phyloP scores from a whole-genome alignment of 2,329 filamentous ascomycete species.

The Botrytis elliptica region DNA sequence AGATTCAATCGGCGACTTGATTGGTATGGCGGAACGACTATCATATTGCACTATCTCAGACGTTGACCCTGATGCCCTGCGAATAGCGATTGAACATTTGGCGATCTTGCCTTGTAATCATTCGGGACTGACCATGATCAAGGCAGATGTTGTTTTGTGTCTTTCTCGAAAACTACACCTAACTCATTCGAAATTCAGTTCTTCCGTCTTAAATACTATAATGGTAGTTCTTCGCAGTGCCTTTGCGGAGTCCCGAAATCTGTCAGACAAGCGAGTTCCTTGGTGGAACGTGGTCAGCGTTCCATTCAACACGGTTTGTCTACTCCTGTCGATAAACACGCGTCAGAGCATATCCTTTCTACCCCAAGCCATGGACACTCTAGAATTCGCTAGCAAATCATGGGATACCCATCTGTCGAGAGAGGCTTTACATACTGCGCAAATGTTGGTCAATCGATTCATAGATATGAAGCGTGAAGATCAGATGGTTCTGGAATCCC shows the following conservation, averaged over 20 bases:
- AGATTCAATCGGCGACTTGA: slow-evolving; percentile 25
- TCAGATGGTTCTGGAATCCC: slow-evolving; percentile 22
- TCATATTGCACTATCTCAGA: slow-evolving; percentile 17
- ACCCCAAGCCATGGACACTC: slow-evolving; percentile 26
- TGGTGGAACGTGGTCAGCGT: slow-evolving; percentile 33
- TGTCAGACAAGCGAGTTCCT: slow-evolving; percentile 22
- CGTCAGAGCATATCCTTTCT: slow-evolving; percentile 28
- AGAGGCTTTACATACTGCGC: slow-evolving; percentile 31
- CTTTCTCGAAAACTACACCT: slow-evolving; percentile 25
- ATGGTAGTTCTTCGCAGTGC: slow-evolving; percentile 27
- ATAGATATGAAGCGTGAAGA: slow-evolving; percentile 27
- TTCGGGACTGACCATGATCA: slow-evolving; percentile 21
- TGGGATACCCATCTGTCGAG: slow-evolving; percentile 28
- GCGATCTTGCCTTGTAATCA: slow-evolving; percentile 2
- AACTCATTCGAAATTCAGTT: slow-evolving; percentile 16
- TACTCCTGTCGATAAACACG: slow-evolving; percentile 29
- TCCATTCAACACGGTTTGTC: slow-evolving; percentile 30
- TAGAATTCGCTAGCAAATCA: slow-evolving; percentile 23
- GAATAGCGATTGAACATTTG: slow-evolving; percentile 17
- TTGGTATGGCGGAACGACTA: slow-evolving; percentile 26
- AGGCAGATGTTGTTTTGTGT: slow-evolving; percentile 29
- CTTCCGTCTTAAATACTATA: slow-evolving; percentile 4
- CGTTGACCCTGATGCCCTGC: neutral
- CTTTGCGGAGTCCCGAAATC: slow-evolving; percentile 24
- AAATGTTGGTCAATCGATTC: slow-evolving; percentile 29